phyloP scores from a whole-genome alignment of 345 rosid species.

The Atalantia buxifolia region DNA sequence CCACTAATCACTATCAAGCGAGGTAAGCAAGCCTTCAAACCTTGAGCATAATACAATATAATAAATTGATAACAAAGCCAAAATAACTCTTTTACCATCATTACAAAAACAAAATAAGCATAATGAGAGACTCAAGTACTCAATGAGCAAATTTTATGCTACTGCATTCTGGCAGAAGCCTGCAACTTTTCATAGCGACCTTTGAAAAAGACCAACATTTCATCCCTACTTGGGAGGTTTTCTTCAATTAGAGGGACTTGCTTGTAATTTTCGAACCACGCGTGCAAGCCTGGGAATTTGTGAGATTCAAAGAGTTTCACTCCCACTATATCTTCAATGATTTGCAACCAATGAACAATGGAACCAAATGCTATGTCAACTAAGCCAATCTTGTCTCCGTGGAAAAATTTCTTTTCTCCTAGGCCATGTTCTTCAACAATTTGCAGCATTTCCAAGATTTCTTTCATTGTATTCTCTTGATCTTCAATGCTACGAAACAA shows the following conservation, averaged over 20 bases:
- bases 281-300: not conserved
- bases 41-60: not conserved
- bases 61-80: not conserved
- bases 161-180: not conserved
- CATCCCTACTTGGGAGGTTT: not conserved
- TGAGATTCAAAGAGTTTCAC: not conserved
- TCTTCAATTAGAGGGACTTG: not conserved
- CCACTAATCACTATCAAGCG: too few relatives aligned
- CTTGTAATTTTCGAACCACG: not conserved
- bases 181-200: not conserved
- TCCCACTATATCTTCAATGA: not conserved
- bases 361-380: conserved; percentile 3
- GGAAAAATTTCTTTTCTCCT: not conserved
- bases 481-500: not conserved
- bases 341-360: not conserved
- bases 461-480: not conserved
- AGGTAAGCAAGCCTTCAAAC: too few relatives aligned
- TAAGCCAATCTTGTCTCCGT: not conserved
- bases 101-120: not conserved
- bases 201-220: not conserved
- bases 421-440: not conserved
- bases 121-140: not conserved
- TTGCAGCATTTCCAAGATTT: not conserved
- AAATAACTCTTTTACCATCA: not conserved
- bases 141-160: not conserved